Base-by-base conservation (phyloP, 176 grass and related monocot genomes). In the Raddia guianensis region DNA sequence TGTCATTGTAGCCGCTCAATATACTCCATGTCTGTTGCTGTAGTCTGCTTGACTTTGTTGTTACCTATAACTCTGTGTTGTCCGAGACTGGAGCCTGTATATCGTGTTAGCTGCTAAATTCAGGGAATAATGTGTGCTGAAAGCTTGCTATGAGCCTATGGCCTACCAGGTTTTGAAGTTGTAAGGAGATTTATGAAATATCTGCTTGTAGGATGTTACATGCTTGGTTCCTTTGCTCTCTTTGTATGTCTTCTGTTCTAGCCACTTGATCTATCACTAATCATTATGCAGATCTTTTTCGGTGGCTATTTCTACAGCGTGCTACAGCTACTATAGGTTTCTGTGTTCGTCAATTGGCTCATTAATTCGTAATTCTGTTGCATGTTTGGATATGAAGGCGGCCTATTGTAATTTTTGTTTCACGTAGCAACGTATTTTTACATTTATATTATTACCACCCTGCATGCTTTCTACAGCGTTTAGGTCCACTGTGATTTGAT, bases 111-210 rank as follows among this genome's bases (percentile, higher is more conserved):
- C 34, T 49, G 27, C 16, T 80, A 43, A 63, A 82, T 60, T 69
- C n/a, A 85, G 58, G 72, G 58, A 89, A 89, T 89, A 78, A 85
- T 66, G 60, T 66, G 60, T 72, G 43, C 14, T 63, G 61, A 79
- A 42, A 46, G 19, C 67, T 46, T 83, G 34, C 10, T 43, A 43
- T 74, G 82, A 59, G n/a, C 67, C 10, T 50, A 50, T 79, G 82
- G 59, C 32, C 73, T 33, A 61, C 47, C 43, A 35, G 49, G 47
- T 49, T 71, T 59, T 77, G 56, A 2, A 81, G 68, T 52, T 69
- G 42, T 85, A 12, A 14, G 56, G 18, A 63, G 32, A 32, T n/a
- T 73, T 63, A 5, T 75, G 13, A 69, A 79, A 82, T 77, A 86
- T 83, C 59, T 60, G 19, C 13, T 67, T 40, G 27, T 61, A 51